phyloP scores from a whole-genome alignment of 78 protist species.

The Monosiga brevicollis region DNA sequence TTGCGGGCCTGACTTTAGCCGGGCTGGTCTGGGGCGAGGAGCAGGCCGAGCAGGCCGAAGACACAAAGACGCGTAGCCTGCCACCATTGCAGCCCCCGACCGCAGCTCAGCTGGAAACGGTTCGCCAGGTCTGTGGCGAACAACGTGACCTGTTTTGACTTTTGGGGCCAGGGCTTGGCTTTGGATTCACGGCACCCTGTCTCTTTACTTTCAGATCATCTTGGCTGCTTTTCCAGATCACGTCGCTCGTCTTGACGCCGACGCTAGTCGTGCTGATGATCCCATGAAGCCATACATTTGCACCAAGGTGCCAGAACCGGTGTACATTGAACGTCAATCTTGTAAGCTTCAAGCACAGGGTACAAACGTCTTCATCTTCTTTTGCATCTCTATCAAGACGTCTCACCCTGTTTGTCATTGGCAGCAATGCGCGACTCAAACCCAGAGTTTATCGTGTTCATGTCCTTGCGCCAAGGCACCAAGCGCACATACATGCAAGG shows the following conservation, averaged over 20 bases:
- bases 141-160: too few relatives aligned
- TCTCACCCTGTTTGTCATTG: not conserved
- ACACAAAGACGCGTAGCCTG: too few relatives aligned
- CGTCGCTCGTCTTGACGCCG: slow-evolving; percentile 18
- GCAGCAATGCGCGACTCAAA: not conserved
- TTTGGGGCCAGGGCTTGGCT: too few relatives aligned
- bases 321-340: slow-evolving; percentile 12
- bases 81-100: too few relatives aligned
- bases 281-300: not conserved
- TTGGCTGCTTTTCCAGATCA: slow-evolving; percentile 20
- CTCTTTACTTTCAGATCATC: slow-evolving; percentile 8
- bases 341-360: not conserved
- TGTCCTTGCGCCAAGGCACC: not conserved
- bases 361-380: not conserved
- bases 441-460: not conserved
- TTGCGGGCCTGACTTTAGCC: too few relatives aligned
- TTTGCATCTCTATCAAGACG: not conserved
- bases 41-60: too few relatives aligned
- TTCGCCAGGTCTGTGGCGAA: too few relatives aligned
- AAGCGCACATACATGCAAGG: not conserved
- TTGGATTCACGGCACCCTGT: too few relatives aligned
- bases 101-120: too few relatives aligned
- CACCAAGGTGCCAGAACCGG: not conserved
- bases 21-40: too few relatives aligned
- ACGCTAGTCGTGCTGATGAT: not conserved